A percentile compares a stretch with the other conserved stretches of the same genome.
Evolutionary conservation across 345 rosid genomes (phyloP).

Genomic region (Excoecaria cochinchinensis): DNA sequence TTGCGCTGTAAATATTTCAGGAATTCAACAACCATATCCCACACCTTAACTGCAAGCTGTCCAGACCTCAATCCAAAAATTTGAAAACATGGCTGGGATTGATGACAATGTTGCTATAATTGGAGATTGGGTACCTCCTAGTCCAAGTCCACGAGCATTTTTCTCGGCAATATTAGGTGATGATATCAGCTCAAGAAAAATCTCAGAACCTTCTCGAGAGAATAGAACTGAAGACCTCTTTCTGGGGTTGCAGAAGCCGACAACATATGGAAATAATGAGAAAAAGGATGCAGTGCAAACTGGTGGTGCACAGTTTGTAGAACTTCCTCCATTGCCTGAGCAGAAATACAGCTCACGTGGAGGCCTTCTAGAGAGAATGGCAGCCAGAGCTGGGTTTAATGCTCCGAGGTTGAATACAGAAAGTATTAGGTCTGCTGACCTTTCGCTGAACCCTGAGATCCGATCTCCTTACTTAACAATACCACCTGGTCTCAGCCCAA

Average conservation of each 20-base stretch:
- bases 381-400: constrained; percentile 39
- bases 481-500: constrained; percentile 38
- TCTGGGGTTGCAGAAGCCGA: constrained; percentile 33
- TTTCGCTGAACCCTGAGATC: constrained; percentile 21
- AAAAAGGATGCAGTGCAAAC: constrained; percentile 34
- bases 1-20: constrained; percentile 33
- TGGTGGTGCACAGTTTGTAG: constrained; percentile 28
- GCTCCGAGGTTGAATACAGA: constrained; percentile 39
- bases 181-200: constrained; percentile 42
- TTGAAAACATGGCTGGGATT: constrained; percentile 58
- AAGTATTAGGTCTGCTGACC: constrained; percentile 27
- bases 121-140: constrained; percentile 83
- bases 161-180: constrained; percentile 54
- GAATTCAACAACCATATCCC: constrained; percentile 21
- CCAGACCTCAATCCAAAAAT: constrained; percentile 19
- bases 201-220: constrained; percentile 34
- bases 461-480: constrained; percentile 35
- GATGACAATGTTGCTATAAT: constrained; percentile 69
- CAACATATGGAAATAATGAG: constrained; percentile 26
- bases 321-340: constrained; percentile 34
- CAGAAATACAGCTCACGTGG: constrained; percentile 46
- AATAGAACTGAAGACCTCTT: constrained; percentile 36
- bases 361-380: constrained; percentile 35
- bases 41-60: constrained; percentile 20
- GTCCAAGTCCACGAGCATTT: constrained; percentile 58